Evolutionary conservation across 345 rosid species (phyloP).

Genomic region (Rhodomyrtus tomentosa): DNA sequence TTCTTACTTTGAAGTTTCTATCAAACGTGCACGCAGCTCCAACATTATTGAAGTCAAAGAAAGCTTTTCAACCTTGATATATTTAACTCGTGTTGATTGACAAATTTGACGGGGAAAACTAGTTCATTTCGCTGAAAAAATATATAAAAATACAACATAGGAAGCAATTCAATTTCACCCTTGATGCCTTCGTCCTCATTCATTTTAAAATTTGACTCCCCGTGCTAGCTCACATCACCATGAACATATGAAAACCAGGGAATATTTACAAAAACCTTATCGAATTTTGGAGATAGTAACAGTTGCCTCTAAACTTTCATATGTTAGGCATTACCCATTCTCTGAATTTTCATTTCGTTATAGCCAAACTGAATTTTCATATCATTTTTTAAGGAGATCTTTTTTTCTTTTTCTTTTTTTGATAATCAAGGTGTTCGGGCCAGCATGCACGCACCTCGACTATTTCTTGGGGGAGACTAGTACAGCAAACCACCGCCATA

Average conservation of each 20-base stretch:
- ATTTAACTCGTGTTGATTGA: background rate
- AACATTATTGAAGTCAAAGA: background rate
- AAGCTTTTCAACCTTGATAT: background rate
- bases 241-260: background rate
- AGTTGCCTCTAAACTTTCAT: background rate
- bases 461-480: too few species aligned
- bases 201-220: background rate
- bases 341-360: background rate
- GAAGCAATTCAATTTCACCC: background rate
- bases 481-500: too few species aligned
- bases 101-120: background rate
- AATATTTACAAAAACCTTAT: background rate
- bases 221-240: background rate
- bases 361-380: background rate
- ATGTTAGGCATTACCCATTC: background rate
- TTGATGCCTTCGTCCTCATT: background rate
- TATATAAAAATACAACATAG: background rate
- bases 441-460: too few species aligned
- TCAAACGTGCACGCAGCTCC: background rate
- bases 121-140: background rate
- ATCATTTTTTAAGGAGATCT: background rate
- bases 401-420: too few species aligned
- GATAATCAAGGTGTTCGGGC: too few species aligned
- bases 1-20: background rate
- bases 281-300: background rate